phyloP scores from a whole-genome alignment of 2,329 filamentous ascomycete genomes.

The Rhinocladiella mackenziei region DNA sequence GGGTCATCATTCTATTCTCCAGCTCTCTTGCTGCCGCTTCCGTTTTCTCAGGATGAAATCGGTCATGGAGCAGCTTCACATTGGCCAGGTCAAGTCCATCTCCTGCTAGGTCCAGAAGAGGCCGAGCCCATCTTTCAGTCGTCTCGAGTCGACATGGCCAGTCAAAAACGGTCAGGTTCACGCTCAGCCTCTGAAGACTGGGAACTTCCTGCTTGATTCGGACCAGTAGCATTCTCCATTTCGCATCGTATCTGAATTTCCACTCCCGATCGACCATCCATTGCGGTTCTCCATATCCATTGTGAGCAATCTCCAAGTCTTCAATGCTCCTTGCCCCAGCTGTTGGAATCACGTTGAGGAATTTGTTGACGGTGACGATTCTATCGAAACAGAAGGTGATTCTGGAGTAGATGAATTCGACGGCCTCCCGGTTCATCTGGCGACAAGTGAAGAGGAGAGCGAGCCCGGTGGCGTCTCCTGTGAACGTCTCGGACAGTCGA shows the following conservation, averaged over 20 bases:
- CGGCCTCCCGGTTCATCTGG: constrained; percentile 26
- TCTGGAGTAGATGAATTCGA: constrained; percentile 25
- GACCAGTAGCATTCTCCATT: constrained; percentile 21
- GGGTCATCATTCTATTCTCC: constrained; percentile 27
- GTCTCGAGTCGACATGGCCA: constrained; percentile 27
- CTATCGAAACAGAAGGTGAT: constrained; percentile 29
- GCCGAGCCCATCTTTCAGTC: constrained; percentile 18
- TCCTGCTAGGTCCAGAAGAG: constrained; percentile 18
- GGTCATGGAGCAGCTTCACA: constrained; percentile 20
- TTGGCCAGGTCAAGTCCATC: constrained; percentile 22
- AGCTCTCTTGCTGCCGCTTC: constrained; percentile 13
- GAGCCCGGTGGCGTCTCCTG: constrained; percentile 3
- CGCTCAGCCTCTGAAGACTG: constrained; percentile 16
- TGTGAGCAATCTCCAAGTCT: constrained; percentile 23
- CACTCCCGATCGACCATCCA: constrained; percentile 20
- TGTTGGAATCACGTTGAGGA: constrained; percentile 37
- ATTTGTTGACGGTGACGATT: constrained; percentile 38
- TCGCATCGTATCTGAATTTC: constrained; percentile 26
- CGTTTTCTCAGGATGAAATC: constrained; percentile 18
- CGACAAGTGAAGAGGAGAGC: constrained; percentile 26
- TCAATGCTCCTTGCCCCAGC: constrained; percentile 43
- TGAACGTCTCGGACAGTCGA: constrained; percentile 15
- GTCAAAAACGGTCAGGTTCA: constrained; percentile 24
- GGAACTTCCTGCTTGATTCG: constrained; percentile 20
- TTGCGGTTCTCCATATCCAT: constrained; percentile 26